A percentile compares a stretch with the other conserved stretches of the same genome.
phyloP scores from a whole-genome alignment of 352 stramenopile genomes.

The Globisporangium acanthophoron region DNA sequence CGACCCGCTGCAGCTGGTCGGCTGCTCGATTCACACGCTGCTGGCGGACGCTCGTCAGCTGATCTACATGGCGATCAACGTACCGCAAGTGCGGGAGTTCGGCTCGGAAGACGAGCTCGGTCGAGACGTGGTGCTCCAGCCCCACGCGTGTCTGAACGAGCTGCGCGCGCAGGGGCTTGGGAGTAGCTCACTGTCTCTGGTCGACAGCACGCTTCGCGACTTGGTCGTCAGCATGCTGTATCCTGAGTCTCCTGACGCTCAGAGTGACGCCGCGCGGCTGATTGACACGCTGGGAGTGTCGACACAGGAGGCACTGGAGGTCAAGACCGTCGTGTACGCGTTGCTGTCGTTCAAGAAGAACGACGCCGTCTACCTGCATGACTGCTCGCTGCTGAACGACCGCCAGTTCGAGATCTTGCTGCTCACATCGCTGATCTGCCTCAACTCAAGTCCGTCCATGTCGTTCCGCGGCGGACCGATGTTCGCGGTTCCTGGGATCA shows the following conservation, averaged over 20 bases:
- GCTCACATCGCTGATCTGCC: slow-evolving; percentile 45
- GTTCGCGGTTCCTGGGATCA: not conserved
- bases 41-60: slow-evolving; percentile 34
- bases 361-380: slow-evolving; percentile 27
- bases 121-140: slow-evolving; percentile 17
- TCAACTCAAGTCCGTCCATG: not conserved
- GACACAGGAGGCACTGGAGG: slow-evolving; percentile 24
- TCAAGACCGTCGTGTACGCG: slow-evolving; percentile 51
- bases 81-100: slow-evolving; percentile 34
- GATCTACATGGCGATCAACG: slow-evolving; percentile 46
- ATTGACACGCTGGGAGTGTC: slow-evolving; percentile 19
- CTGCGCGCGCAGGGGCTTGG: slow-evolving; percentile 29
- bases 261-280: slow-evolving; percentile 14
- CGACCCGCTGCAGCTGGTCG: slow-evolving; percentile 33
- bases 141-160: slow-evolving; percentile 20
- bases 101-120: slow-evolving; percentile 15
- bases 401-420: slow-evolving; percentile 46
- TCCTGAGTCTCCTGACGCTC: slow-evolving; percentile 15
- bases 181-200: slow-evolving; percentile 19
- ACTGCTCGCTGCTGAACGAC: slow-evolving; percentile 28
- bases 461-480: not conserved
- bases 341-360: slow-evolving; percentile 50
- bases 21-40: slow-evolving; percentile 32
- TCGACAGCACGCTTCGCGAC: slow-evolving; percentile 37
- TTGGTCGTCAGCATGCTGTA: slow-evolving; percentile 46